phyloP scores from a whole-genome alignment of 2,329 filamentous ascomycete species.

The Apiospora sp. region DNA sequence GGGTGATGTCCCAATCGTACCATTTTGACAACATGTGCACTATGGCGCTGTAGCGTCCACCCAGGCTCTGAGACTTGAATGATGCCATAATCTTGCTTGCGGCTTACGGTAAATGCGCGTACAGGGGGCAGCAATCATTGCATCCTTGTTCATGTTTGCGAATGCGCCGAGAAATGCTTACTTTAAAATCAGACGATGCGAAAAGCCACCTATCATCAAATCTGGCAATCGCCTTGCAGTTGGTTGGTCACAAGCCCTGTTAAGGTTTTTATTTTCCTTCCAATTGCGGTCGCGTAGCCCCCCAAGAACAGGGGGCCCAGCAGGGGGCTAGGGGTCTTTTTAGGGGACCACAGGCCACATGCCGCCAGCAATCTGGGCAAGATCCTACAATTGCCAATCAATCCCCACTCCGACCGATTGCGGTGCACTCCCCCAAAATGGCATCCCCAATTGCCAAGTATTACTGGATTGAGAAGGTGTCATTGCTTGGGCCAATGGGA shows the following conservation, averaged over 20 bases:
- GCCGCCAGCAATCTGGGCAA: slow-evolving; percentile 10
- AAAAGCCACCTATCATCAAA: neutral
- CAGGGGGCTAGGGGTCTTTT: neutral
- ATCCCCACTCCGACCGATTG: slow-evolving; percentile 1
- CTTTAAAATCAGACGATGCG: neutral
- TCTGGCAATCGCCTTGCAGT: neutral
- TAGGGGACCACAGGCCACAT: neutral
- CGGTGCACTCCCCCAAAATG: neutral
- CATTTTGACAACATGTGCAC: too few species aligned
- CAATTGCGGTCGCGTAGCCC: neutral
- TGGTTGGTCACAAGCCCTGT: slow-evolving; percentile 17
- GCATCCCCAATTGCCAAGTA: neutral
- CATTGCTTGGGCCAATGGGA: neutral
- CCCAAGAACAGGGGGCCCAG: neutral
- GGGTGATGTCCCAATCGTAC: neutral
- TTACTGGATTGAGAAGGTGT: slow-evolving; percentile 10
- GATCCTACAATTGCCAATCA: slow-evolving; percentile 6
- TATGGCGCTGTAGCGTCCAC: too few species aligned
- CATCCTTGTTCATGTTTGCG: neutral
- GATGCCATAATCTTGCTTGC: neutral
- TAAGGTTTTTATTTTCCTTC: neutral
- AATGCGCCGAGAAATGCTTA: neutral
- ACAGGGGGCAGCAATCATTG: neutral
- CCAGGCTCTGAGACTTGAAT: too few species aligned
- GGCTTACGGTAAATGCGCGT: neutral